Percentiles rank a stretch among this genome's conserved stretches.
phyloP scores from a whole-genome alignment of 345 rosid genomes.

The Sonneratia caseolaris region DNA sequence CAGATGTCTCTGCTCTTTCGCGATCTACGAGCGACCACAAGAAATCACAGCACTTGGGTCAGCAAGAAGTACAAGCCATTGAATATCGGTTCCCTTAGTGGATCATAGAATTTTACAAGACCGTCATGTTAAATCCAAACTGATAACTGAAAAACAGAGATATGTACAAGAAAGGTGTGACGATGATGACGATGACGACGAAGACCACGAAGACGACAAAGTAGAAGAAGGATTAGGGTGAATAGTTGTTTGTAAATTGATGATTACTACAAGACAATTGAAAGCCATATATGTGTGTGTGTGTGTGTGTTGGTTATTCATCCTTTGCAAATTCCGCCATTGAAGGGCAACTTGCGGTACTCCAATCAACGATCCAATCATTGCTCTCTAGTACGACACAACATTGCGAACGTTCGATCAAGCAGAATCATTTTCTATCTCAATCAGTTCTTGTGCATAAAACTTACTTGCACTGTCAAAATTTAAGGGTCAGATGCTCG shows the following conservation, averaged over 20 bases:
- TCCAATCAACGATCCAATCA: neutral
- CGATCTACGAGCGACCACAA: constrained; percentile 1
- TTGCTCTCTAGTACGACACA: neutral
- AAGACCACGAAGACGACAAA: neutral
- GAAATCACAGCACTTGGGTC: neutral
- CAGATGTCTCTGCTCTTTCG: constrained; percentile 11
- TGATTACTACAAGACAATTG: neutral
- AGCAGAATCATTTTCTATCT: neutral
- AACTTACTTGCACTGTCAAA: too few relatives aligned
- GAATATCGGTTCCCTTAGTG: neutral
- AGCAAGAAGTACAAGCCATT: constrained; percentile 4
- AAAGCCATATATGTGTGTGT: neutral
- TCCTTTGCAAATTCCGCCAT: neutral
- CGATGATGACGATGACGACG: neutral
- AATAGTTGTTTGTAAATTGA: neutral
- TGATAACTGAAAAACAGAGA: neutral
- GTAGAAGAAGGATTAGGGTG: neutral
- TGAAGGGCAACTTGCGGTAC: neutral
- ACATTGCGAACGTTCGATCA: too few relatives aligned
- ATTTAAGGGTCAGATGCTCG: too few relatives aligned
- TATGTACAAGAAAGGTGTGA: neutral
- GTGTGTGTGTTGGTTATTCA: too few relatives aligned
- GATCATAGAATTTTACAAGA: neutral
- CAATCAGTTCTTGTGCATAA: too few relatives aligned
- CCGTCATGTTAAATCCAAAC: neutral